These are phyloP conservation scores for Colletotrichum paranaense DNA, from an alignment of 2,329 filamentous ascomycete genomes.

Conservation along the genomic window DNA sequence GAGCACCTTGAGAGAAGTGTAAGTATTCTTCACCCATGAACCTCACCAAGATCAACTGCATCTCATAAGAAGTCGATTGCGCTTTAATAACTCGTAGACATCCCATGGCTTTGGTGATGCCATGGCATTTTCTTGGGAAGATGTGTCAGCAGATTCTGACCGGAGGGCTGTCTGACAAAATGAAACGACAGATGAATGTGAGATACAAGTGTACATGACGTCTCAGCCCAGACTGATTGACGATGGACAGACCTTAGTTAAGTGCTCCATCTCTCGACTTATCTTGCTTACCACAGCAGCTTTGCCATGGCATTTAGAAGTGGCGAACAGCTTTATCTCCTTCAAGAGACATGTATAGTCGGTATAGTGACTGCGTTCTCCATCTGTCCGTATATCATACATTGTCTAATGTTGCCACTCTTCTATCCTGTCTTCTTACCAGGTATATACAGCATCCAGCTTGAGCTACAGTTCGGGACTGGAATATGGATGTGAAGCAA, in stretches of 20 bases:
- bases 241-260: background rate
- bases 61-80: background rate
- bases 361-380: background rate
- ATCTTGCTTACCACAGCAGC: background rate
- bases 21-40: background rate
- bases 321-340: background rate
- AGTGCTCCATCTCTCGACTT: background rate
- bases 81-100: background rate
- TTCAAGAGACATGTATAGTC: background rate
- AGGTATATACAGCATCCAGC: background rate
- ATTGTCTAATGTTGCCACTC: background rate
- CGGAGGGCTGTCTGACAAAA: background rate
- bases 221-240: slow-evolving; percentile 1
- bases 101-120: background rate
- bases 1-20: background rate
- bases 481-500: slow-evolving; percentile 2
- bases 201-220: background rate
- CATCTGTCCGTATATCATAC: background rate
- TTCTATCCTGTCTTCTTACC: background rate
- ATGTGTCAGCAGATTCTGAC: background rate
- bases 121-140: background rate
- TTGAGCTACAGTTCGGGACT: background rate
- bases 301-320: background rate
- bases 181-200: background rate
- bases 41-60: background rate